These are phyloP conservation scores for Datura wrightii DNA, from an alignment of 257 asterid genomes.

Conservation along the genomic window DNA sequence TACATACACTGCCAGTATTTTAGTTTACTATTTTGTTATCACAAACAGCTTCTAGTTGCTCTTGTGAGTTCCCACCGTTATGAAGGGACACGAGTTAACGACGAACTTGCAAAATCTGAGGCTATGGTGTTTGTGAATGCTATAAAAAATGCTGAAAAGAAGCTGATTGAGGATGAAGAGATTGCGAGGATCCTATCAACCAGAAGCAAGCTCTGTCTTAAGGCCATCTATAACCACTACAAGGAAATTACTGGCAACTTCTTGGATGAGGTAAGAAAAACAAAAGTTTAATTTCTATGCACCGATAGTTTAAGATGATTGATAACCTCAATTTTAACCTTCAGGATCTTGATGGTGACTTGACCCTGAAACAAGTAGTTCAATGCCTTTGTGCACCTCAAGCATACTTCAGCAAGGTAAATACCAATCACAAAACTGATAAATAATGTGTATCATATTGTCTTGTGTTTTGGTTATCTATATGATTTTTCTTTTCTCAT, in stretches of 20 bases:
- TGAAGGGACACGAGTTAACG: constrained; percentile 67
- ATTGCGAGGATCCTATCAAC: constrained; percentile 65
- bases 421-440: not conserved
- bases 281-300: not conserved
- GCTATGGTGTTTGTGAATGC: constrained; percentile 56
- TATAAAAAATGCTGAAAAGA: constrained; percentile 33
- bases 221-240: constrained; percentile 61
- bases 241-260: constrained; percentile 58
- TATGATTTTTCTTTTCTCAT: not conserved
- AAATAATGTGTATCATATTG: not conserved
- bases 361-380: constrained; percentile 48
- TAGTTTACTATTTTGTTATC: not conserved
- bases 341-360: constrained; percentile 61
- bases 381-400: constrained; percentile 72
- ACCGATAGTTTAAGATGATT: not conserved
- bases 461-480: not conserved
- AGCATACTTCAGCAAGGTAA: constrained; percentile 69
- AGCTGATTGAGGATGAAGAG: constrained; percentile 51
- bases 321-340: not conserved
- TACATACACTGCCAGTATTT: too few relatives aligned
- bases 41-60: constrained; percentile 70
- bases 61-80: constrained; percentile 76
- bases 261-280: constrained; percentile 64
- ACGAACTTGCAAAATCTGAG: constrained; percentile 67
- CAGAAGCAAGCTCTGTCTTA: constrained; percentile 74